Evolutionary conservation across 352 stramenopile genomes (phyloP), one percentile per base, ranked within the genome.

Genomic region (Phytophthora boehmeriae): DNA sequence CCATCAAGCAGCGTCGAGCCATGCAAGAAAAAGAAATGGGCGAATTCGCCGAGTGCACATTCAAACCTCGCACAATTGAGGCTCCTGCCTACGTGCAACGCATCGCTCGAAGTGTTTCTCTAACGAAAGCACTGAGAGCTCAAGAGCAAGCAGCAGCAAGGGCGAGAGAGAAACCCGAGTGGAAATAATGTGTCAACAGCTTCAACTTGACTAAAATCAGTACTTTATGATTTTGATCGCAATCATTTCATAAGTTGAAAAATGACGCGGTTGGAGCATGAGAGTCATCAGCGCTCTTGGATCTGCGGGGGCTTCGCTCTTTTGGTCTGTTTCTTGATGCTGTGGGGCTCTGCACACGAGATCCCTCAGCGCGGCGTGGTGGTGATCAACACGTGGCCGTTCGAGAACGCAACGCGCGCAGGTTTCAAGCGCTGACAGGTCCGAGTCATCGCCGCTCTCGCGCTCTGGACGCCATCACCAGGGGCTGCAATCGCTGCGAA

Each of bases 301-400:
- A 76, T 76, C 34, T 73, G 63, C 54, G 59, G 58, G 0, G 30
- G 68, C 50, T 76, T 71, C 32, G 54, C 68, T 5, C 44, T 71
- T 49, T 10, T 61, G 6, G 59, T 71, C 45, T 76, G 68, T 54
- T 68, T 69, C 23, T 27, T 75, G 8, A 66, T 73, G 59, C 51
- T 76, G 0, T 42, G 68, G 35, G 50, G 68, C n/a, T 76, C 68
- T 6, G 57, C 59, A 17, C 54, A 73, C 28, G 39, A 64, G 22
- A 65, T 65, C 19, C 64, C 68, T 4, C 68, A 67, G 35, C 44
- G 52, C 11, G 73, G 66, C 4, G 69, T 75, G 0, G 80, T 92
- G 38, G 87, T 94, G 43, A 76, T 95, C 59, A 95, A 93, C 54
- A 95, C 87, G 46, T 95, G 87, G 87, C 71, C 85, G 8, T 95